Percentiles rank a stretch among this genome's conserved stretches.
Evolutionary conservation across 768 basidiomycete species (phyloP).

Genomic region (Xanthoconium purpureum): DNA sequence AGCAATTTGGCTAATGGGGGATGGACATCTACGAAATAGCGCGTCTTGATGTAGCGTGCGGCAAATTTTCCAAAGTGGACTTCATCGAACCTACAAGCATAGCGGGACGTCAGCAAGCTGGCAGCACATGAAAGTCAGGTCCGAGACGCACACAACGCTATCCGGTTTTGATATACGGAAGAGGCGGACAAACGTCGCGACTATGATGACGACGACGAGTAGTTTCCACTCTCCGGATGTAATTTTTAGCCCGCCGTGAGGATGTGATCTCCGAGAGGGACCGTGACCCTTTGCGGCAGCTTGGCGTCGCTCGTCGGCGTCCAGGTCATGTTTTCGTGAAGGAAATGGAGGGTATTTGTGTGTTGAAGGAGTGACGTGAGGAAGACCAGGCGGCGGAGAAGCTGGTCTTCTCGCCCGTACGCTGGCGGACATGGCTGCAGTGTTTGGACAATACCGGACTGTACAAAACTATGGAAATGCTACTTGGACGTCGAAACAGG

Average conservation of each 20-base stretch:
- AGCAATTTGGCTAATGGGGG: slow-evolving; percentile 95
- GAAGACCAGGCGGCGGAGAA: slow-evolving; percentile 56
- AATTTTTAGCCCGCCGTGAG: slow-evolving; percentile 62
- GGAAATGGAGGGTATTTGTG: slow-evolving; percentile 59
- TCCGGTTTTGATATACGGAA: slow-evolving; percentile 82
- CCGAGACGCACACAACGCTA: slow-evolving; percentile 80
- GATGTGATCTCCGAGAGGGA: slow-evolving; percentile 45
- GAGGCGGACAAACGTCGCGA: slow-evolving; percentile 80
- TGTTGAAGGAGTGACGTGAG: slow-evolving; percentile 31
- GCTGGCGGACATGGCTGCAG: slow-evolving; percentile 37
- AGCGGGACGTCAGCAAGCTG: background rate
- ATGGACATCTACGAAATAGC: slow-evolving; percentile 93
- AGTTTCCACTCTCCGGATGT: slow-evolving; percentile 76
- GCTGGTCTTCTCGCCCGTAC: slow-evolving; percentile 69
- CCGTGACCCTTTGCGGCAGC: slow-evolving; percentile 65
- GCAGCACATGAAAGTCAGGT: background rate
- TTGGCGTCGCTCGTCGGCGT: slow-evolving; percentile 68
- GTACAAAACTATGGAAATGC: slow-evolving; percentile 16
- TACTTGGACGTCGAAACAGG: background rate
- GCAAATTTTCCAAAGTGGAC: slow-evolving; percentile 99
- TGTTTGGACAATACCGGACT: slow-evolving; percentile 20
- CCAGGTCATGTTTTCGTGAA: slow-evolving; percentile 58
- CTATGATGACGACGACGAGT: slow-evolving; percentile 57
- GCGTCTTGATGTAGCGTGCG: slow-evolving; percentile 86
- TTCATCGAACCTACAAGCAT: slow-evolving; percentile 79